phyloP scores from a whole-genome alignment of 257 asterid species.

The Solanum pinnatisectum region DNA sequence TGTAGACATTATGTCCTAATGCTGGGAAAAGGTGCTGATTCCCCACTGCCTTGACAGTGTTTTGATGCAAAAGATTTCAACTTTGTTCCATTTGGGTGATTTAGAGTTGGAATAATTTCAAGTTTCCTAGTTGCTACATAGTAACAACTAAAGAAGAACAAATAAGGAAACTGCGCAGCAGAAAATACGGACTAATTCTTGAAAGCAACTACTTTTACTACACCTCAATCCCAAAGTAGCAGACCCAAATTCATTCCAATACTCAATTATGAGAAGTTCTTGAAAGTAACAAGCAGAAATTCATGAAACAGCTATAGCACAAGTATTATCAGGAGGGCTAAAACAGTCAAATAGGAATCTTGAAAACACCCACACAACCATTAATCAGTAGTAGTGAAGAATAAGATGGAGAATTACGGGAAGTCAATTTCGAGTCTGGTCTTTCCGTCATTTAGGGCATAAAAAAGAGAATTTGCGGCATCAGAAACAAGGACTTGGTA shows the following conservation, averaged over 20 bases:
- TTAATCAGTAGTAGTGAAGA: background rate
- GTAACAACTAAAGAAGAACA: background rate
- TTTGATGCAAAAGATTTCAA: background rate
- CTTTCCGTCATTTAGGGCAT: conserved; percentile 76
- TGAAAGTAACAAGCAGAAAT: background rate
- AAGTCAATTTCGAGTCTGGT: conserved; percentile 78
- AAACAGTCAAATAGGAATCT: background rate
- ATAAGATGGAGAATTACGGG: conserved; percentile 44
- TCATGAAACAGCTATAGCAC: background rate
- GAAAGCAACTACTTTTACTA: background rate
- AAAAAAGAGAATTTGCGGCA: conserved; percentile 68
- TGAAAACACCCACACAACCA: background rate
- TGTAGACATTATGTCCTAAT: background rate
- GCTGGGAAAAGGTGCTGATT: background rate
- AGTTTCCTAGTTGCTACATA: background rate
- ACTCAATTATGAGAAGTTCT: background rate
- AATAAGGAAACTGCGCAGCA: background rate
- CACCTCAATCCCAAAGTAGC: background rate
- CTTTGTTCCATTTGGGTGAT: background rate
- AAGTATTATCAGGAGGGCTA: background rate
- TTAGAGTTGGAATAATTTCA: background rate
- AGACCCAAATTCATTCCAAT: background rate
- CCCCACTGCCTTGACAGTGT: background rate
- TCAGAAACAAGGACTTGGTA: conserved; percentile 76
- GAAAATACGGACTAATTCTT: background rate